phyloP scores from a whole-genome alignment of 495 filamentous ascomycete species.

The Tetracladium setigerum region DNA sequence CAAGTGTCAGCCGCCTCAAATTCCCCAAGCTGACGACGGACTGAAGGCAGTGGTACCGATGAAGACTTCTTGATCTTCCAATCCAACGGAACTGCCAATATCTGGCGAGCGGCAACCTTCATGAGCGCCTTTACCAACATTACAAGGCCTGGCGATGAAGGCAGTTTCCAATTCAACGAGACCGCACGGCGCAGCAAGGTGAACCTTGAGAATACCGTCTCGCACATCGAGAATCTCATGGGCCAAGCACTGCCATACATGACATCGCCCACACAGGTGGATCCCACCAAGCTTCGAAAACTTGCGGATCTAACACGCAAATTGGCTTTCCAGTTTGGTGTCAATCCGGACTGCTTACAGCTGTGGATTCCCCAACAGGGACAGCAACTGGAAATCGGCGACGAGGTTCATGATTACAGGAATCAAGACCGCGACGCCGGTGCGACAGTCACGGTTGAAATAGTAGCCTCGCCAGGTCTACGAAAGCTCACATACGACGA shows the following conservation, averaged over 20 bases:
- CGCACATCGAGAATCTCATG: too few species aligned
- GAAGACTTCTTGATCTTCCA: conserved; percentile 10
- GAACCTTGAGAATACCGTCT: too few species aligned
- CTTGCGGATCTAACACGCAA: conserved; percentile 15
- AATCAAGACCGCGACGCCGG: conserved; percentile 13
- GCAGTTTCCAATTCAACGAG: not conserved
- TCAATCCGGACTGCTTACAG: conserved; percentile 14
- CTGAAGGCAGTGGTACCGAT: too few species aligned
- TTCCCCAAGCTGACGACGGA: too few species aligned
- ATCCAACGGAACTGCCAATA: conserved; percentile 19
- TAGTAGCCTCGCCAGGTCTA: conserved; percentile 18
- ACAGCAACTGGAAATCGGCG: conserved; percentile 16
- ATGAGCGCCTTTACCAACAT: conserved; percentile 18
- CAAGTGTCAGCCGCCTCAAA: too few species aligned
- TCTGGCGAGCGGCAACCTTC: conserved; percentile 25
- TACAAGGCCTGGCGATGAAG: not conserved
- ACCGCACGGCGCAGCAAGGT: too few species aligned
- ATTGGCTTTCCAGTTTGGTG: conserved; percentile 22
- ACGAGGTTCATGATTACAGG: conserved; percentile 20
- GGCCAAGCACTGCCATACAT: too few species aligned
- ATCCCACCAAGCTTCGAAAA: conserved; percentile 9
- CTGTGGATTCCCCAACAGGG: conserved; percentile 12
- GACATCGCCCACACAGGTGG: too few species aligned
- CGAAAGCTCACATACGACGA: conserved; percentile 19
- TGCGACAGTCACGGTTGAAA: conserved; percentile 13